Base-by-base conservation (phyloP, 768 basidiomycete genomes). In the Russula brevipes region DNA sequence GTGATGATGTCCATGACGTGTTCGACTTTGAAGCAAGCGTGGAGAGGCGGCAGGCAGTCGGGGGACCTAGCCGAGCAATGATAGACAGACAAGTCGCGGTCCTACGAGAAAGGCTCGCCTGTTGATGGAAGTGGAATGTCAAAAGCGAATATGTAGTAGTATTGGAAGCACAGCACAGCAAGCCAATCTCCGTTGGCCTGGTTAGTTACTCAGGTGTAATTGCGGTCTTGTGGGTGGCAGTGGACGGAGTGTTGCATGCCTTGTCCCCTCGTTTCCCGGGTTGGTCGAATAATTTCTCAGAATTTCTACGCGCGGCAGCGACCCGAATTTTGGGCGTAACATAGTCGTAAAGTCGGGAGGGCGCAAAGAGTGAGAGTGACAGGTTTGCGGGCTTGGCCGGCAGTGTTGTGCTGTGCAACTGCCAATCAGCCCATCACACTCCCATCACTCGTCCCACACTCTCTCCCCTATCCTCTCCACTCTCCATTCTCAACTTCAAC, bases 21-120 rank as follows among this genome's bases (percentile, higher is more conserved):
- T 99, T 98, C 72, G 84, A 98, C 76, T 99, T 98, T 73, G 96
- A 98, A 74, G 87, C 89, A 53, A 92, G 89, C 66, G 94, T 98
- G 14, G 97, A 99, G 79, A 84, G 93, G 65, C 78, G 95, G 70
- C 82, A 89, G 70, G 87, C 95, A 2, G 92, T 98, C 68, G 97
- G 97, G 38, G 97, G 97, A 10, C 86, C 97, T 4, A 93, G 91
- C 72, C 81, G 82, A 62, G 80, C 80, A 68, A 96, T 93, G 82
- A 81, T 99, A 12, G 82, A 87, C 66, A 78, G 93, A 67, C 96
- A 98, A 76, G 86, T 98, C 59, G 74, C 83, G 17, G 85, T 89
- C 4, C 77, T 97, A 68, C 83, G 91, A 56, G 77, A 78, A 59
- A 79, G 81, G 35, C 73, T 94, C 51, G 73, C 66, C 52, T 70